Evolutionary conservation across 345 rosid genomes (phyloP).

Genomic region (Excoecaria cochinchinensis): DNA sequence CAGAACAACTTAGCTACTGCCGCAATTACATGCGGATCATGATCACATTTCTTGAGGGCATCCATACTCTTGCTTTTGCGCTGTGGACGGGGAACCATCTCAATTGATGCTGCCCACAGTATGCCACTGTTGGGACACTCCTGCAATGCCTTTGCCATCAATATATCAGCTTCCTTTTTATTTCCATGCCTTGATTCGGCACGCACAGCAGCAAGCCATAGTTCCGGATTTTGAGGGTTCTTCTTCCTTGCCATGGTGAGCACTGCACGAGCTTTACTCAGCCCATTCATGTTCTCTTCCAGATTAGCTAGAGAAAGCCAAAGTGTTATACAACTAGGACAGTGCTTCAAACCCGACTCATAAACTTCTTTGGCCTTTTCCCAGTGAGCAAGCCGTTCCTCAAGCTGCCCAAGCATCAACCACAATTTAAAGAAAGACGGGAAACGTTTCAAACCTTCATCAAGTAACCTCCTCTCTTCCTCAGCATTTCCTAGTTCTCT

Average conservation of each 20-base stretch:
- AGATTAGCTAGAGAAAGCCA: slow-evolving; percentile 82
- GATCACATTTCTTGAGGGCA: slow-evolving; percentile 75
- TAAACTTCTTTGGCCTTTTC: slow-evolving; percentile 69
- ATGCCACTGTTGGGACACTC: slow-evolving; percentile 90
- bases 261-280: slow-evolving; percentile 79
- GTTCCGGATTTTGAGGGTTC: slow-evolving; percentile 71
- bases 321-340: slow-evolving; percentile 60
- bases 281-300: slow-evolving; percentile 72
- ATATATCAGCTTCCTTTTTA: slow-evolving; percentile 71
- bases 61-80: slow-evolving; percentile 68
- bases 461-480: slow-evolving; percentile 79
- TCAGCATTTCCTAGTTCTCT: slow-evolving; percentile 73
- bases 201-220: slow-evolving; percentile 93
- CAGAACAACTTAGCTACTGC: slow-evolving; percentile 87
- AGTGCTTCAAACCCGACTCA: slow-evolving; percentile 65
- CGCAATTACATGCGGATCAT: slow-evolving; percentile 80
- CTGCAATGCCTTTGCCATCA: slow-evolving; percentile 95
- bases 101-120: slow-evolving; percentile 82
- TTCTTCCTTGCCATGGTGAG: slow-evolving; percentile 78
- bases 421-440: slow-evolving; percentile 83
- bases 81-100: slow-evolving; percentile 82
- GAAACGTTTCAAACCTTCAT: slow-evolving; percentile 79
- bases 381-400: slow-evolving; percentile 59
- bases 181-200: slow-evolving; percentile 73
- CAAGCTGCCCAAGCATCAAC: slow-evolving; percentile 97